Percentiles rank a stretch among this genome's conserved stretches.
Evolutionary conservation across 441 rosid species (phyloP).

Genomic region (Gossypium davidsonii): DNA sequence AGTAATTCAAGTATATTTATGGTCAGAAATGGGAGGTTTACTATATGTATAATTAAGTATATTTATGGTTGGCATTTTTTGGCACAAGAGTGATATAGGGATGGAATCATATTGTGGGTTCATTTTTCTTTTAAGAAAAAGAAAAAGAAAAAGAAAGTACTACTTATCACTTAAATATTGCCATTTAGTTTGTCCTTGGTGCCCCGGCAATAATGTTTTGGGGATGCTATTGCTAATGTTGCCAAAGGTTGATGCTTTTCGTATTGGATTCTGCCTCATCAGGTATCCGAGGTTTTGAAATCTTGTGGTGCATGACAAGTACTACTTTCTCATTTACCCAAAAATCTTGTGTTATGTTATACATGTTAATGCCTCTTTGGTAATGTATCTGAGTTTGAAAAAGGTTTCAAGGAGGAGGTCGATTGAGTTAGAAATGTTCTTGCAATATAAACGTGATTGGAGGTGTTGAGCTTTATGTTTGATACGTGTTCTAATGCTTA

Average conservation of each 20-base stretch:
- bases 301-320: not conserved
- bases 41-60: not conserved
- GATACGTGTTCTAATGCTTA: too few species aligned
- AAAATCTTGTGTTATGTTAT: not conserved
- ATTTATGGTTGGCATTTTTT: not conserved
- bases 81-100: not conserved
- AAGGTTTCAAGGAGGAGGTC: too few species aligned
- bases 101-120: not conserved
- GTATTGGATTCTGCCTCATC: not conserved
- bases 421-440: too few species aligned
- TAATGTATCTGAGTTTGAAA: too few species aligned
- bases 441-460: too few species aligned
- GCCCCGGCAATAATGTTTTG: not conserved
- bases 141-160: not conserved
- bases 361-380: too few species aligned
- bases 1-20: not conserved
- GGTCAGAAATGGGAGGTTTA: not conserved
- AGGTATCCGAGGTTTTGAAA: not conserved
- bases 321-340: not conserved
- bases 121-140: not conserved
- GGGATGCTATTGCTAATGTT: not conserved
- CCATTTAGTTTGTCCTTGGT: not conserved
- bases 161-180: not conserved
- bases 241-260: slow-evolving; percentile 3
- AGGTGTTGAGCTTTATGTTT: too few species aligned